These are phyloP conservation scores for Hypomontagnella submonticulosa DNA, from an alignment of 495 filamentous ascomycete species.

Conservation along the genomic window DNA sequence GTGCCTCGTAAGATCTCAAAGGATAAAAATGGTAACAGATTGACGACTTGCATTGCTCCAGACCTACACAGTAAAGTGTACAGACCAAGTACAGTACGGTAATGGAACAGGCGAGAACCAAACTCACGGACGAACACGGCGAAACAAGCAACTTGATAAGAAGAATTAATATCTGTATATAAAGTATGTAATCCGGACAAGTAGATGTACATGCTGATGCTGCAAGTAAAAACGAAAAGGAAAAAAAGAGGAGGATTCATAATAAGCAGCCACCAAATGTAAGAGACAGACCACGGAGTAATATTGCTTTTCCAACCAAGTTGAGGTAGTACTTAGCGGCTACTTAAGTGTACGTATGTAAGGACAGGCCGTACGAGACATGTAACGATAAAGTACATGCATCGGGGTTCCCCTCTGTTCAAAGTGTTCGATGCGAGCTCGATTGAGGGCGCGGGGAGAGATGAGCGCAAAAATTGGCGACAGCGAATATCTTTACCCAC, in stretches of 20 bases:
- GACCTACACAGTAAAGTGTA: constrained; percentile 18
- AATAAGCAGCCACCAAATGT: constrained; percentile 27
- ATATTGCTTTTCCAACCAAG: background rate
- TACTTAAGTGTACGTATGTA: too few relatives aligned
- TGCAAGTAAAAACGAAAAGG: constrained; percentile 4
- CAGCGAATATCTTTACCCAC: constrained; percentile 18
- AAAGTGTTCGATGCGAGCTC: background rate
- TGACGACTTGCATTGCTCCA: constrained; percentile 23
- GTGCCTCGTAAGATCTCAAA: constrained; percentile 31
- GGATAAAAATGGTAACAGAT: constrained; percentile 38
- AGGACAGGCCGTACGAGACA: constrained; percentile 5
- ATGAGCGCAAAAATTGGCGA: constrained; percentile 14
- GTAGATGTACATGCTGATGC: background rate
- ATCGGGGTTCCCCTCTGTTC: background rate
- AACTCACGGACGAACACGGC: background rate
- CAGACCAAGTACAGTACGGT: constrained; percentile 10
- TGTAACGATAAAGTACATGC: constrained; percentile 27
- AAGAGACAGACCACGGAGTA: background rate
- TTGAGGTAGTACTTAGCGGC: too few relatives aligned
- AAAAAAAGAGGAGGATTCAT: constrained; percentile 1
- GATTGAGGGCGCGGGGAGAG: constrained; percentile 33
- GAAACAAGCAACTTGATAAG: constrained; percentile 9
- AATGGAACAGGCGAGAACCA: constrained; percentile 1
- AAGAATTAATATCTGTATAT: background rate
- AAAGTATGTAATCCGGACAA: constrained; percentile 18